Percentiles rank a stretch among this genome's conserved stretches.
These are phyloP conservation scores for Elongisporangium anandrum DNA, from an alignment of 352 stramenopile species.

Conservation along the genomic window DNA sequence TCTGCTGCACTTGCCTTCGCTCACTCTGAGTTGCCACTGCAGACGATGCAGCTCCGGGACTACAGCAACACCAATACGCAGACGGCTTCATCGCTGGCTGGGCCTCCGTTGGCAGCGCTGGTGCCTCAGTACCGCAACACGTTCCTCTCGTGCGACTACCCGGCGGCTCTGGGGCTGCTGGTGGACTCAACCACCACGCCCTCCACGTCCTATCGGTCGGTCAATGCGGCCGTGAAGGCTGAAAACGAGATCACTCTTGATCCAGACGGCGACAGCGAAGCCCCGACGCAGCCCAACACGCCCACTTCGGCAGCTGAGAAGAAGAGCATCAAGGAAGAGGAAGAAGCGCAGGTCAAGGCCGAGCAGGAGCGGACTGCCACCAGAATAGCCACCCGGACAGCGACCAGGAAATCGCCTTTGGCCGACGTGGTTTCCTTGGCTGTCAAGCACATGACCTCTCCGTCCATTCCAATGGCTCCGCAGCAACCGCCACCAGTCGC, in stretches of 20 bases:
- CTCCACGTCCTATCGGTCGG: neutral
- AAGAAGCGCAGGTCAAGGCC: neutral
- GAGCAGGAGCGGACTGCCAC: neutral
- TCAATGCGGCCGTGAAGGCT: neutral
- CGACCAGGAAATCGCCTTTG: neutral
- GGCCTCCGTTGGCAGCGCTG: neutral
- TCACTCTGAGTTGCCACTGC: neutral
- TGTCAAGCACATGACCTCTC: neutral
- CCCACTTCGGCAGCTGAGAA: neutral
- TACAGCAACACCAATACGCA: neutral
- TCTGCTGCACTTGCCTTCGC: neutral
- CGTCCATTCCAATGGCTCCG: neutral
- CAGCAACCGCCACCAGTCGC: neutral
- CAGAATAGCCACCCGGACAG: neutral
- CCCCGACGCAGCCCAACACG: neutral
- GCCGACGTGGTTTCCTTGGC: neutral
- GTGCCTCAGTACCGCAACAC: neutral
- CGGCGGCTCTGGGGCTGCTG: neutral
- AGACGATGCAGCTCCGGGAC: neutral
- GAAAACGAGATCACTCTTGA: neutral
- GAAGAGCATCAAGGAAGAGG: neutral
- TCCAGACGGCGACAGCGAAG: neutral
- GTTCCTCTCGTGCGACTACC: neutral
- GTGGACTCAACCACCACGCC: neutral
- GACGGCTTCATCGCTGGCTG: neutral